These are phyloP conservation scores for Mortierella sp. DNA, from an alignment of 371 early-diverging fungal genomes.

Conservation along the genomic window DNA sequence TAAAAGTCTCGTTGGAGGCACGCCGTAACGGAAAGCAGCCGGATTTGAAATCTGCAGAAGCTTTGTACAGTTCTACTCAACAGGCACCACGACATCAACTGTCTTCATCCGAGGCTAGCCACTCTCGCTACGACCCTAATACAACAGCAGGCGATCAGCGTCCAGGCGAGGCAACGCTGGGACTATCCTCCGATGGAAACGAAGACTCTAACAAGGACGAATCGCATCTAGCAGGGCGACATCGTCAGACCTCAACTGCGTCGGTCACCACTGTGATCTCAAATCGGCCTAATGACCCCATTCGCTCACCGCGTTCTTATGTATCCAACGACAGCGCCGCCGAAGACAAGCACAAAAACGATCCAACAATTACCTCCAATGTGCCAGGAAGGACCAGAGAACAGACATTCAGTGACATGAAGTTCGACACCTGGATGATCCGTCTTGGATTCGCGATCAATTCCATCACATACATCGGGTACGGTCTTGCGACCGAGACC, in stretches of 20 bases:
- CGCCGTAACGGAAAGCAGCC: not conserved
- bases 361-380: not conserved
- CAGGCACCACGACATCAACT: not conserved
- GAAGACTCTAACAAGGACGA: not conserved
- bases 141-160: slow-evolving; percentile 19
- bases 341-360: not conserved
- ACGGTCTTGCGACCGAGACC: slow-evolving; percentile 48
- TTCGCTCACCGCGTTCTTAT: not conserved
- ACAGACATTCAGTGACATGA: slow-evolving; percentile 39
- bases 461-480: slow-evolving; percentile 47
- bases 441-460: slow-evolving; percentile 57
- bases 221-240: not conserved
- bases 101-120: not conserved
- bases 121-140: slow-evolving; percentile 5
- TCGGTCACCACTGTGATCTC: slow-evolving; percentile 15
- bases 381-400: slow-evolving; percentile 9
- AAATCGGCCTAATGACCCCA: no score
- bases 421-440: slow-evolving; percentile 62
- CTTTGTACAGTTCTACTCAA: not conserved
- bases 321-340: not conserved
- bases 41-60: not conserved
- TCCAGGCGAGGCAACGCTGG: slow-evolving; percentile 21
- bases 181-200: not conserved
- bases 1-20: not conserved
- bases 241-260: slow-evolving; percentile 25